These are phyloP conservation scores for Gossypium sturtianum DNA, from an alignment of 345 rosid genomes.

Conservation along the genomic window DNA sequence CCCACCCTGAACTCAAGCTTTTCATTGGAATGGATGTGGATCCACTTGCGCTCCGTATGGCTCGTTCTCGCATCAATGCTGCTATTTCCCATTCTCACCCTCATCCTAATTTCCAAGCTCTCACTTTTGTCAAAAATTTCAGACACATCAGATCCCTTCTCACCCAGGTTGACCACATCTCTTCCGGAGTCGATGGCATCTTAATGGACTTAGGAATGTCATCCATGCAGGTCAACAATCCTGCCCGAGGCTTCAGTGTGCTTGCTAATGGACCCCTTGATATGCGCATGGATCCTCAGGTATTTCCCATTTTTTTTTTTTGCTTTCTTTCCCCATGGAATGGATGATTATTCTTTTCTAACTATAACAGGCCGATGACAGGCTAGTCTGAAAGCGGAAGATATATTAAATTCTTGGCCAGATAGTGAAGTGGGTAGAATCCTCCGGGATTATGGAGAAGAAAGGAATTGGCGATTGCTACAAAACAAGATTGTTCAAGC, in stretches of 20 bases:
- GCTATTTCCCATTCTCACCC: slow-evolving; percentile 22
- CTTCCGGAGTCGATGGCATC: slow-evolving; percentile 70
- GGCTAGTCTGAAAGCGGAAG: slow-evolving; percentile 75
- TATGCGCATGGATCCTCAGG: slow-evolving; percentile 97
- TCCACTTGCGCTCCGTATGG: slow-evolving; percentile 66
- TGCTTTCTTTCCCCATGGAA: neutral
- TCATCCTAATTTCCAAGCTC: slow-evolving; percentile 40
- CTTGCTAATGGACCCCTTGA: slow-evolving; percentile 89
- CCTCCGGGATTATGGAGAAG: slow-evolving; percentile 83
- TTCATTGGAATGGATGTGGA: slow-evolving; percentile 90
- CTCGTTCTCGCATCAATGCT: slow-evolving; percentile 38
- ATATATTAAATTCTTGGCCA: slow-evolving; percentile 85
- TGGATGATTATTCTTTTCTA: slow-evolving; percentile 9
- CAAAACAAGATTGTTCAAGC: slow-evolving; percentile 65
- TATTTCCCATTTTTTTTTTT: neutral
- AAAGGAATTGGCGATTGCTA: slow-evolving; percentile 67
- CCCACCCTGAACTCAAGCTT: slow-evolving; percentile 56
- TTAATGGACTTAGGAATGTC: slow-evolving; percentile 97
- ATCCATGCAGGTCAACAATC: slow-evolving; percentile 97
- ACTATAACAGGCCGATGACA: slow-evolving; percentile 36
- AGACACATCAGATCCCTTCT: slow-evolving; percentile 47
- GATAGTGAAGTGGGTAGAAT: slow-evolving; percentile 67
- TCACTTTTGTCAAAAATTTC: slow-evolving; percentile 51
- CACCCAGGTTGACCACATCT: slow-evolving; percentile 33
- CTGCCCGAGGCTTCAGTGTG: slow-evolving; percentile 82